Evolutionary conservation across 139 green algal genomes (phyloP), one percentile per base, ranked within the genome.

Genomic region (Asterochloris erici): DNA sequence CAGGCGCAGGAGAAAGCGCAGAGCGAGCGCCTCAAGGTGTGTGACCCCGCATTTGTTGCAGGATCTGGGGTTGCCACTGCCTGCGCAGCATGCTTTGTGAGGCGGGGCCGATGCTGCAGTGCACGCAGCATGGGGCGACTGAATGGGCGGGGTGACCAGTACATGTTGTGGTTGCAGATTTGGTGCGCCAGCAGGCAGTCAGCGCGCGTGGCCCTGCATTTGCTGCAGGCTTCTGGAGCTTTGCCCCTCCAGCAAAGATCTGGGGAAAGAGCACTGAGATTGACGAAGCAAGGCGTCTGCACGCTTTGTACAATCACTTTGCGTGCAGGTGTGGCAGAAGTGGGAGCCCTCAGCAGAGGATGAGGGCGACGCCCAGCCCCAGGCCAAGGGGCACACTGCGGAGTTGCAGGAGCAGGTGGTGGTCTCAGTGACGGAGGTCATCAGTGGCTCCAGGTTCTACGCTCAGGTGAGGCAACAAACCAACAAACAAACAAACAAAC

Each of bases 371-470:
- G 38, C 38, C 38, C 38, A 71, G 60, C 74, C 68, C 19, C 17
- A 21, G 17, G 4, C 9, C 66, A 83, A 81, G 24, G 81, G 82
- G 29, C 74, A 74, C 66, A 63, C 73, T 77, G 74, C 66, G 10
- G 83, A 82, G 68, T n/a, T 63, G 12, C 79, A 79, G 62, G 86
- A 88, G 27, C 73, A 14, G 0, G 26, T 88, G 61, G 66, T 86
- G 62, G 92, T 98, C 63, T 86, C 91, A 19, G 94, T 99, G 54
- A 97, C 95, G 16, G 94, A 98, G 28, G 89, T 98, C 66, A 77
- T 87, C 47, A 89, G 91, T 74, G 92, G 88, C 14, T 89, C 79
- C 60, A 78, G 86, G 61, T 96, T 98, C 88, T 98, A 94, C 81
- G 83, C 94, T 63, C 94, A 54, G 38, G 38, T 54, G 38, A 54